Conservation (phyloP, 805 yeast species). For the Ogataea neopini region DNA sequence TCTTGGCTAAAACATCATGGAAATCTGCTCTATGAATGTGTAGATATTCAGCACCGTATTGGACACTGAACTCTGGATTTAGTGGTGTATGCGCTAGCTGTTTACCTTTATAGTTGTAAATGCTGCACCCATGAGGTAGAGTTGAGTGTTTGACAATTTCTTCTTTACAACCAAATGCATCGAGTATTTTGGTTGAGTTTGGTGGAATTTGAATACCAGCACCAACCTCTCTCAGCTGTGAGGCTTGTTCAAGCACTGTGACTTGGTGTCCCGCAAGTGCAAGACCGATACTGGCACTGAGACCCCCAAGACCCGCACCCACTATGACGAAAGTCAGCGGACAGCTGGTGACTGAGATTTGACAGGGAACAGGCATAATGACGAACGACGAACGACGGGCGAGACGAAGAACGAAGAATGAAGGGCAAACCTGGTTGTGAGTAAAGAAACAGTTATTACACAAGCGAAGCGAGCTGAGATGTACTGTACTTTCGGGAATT, state of each 20-base stretch:
- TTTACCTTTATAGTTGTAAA: conserved; percentile 12
- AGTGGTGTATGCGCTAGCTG: conserved; percentile 5
- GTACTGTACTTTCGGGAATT: too few species aligned
- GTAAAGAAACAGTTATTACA: too few species aligned
- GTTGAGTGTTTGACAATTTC: conserved; percentile 10
- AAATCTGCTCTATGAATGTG: conserved; percentile 16
- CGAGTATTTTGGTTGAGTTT: conserved; percentile 12
- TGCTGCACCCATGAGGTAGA: conserved; percentile 7
- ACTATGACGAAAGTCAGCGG: conserved; percentile 10
- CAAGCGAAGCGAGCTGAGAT: too few species aligned
- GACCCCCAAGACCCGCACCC: conserved; percentile 15
- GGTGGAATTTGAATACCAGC: conserved; percentile 17
- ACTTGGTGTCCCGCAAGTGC: conserved; percentile 12
- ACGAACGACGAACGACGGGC: too few species aligned
- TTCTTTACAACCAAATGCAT: conserved; percentile 13
- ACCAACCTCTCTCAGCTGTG: conserved; percentile 11
- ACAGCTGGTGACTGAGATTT: conserved; percentile 10
- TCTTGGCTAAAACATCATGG: conserved; percentile 7
- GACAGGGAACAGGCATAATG: conserved; percentile 10
- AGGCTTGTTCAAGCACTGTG: conserved; percentile 12
- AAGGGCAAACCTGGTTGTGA: too few species aligned
- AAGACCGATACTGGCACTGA: conserved; percentile 12
- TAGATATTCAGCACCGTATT: conserved; percentile 10
- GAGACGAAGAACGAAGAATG: too few species aligned
- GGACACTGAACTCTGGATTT: conserved; percentile 6